These are phyloP conservation scores for Lactarius deliciosus DNA, from an alignment of 768 basidiomycete genomes.

Conservation along the genomic window DNA sequence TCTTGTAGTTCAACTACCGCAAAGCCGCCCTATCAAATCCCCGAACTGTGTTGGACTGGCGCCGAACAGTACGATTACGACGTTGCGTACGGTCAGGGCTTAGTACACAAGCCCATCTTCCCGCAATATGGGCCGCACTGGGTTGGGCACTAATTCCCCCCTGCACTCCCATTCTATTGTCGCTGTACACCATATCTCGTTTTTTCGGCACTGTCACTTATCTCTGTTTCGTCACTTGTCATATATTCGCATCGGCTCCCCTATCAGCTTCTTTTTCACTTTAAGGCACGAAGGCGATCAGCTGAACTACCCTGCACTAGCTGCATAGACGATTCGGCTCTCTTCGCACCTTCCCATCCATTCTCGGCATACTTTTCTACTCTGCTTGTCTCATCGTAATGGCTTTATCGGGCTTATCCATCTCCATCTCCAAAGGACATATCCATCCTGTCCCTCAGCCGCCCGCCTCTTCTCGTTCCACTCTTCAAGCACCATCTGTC, in stretches of 20 bases:
- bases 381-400: conserved; percentile 33
- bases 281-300: conserved; percentile 21
- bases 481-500: conserved; percentile 34
- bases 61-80: conserved; percentile 39
- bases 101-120: conserved; percentile 44
- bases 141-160: conserved; percentile 45
- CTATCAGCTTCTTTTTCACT: conserved; percentile 17
- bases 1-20: conserved; percentile 18
- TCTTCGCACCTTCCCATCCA: conserved; percentile 37
- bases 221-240: conserved; percentile 34
- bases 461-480: conserved; percentile 37
- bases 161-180: conserved; percentile 13
- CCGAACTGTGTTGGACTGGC: conserved; percentile 30
- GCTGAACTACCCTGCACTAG: conserved; percentile 29
- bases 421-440: conserved; percentile 45
- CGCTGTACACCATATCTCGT: conserved; percentile 13
- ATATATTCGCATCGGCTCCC: conserved; percentile 29
- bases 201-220: conserved; percentile 27
- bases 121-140: conserved; percentile 49
- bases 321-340: conserved; percentile 30
- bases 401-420: conserved; percentile 31
- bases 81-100: conserved; percentile 44
- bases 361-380: conserved; percentile 31
- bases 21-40: conserved; percentile 19
- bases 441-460: conserved; percentile 62